Percentiles rank a stretch among this genome's conserved stretches.
Conservation (phyloP, 352 stramenopile genomes). For the Phytophthora palmivora region DNA sequence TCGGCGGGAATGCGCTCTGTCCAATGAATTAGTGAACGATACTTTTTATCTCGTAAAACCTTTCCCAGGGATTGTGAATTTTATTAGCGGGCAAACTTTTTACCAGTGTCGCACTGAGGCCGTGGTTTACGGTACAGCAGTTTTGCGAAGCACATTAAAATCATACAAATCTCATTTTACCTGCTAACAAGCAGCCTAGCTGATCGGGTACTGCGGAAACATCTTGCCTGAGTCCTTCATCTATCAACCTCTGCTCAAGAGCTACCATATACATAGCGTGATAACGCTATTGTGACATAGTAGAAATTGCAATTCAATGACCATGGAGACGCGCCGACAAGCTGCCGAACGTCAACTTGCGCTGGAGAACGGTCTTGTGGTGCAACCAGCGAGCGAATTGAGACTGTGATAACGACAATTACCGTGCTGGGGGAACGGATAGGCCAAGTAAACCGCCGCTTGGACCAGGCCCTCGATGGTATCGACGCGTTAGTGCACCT, state of each 20-base stretch:
- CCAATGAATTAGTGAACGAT: too few relatives aligned
- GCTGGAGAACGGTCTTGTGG: neutral
- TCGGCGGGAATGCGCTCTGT: too few relatives aligned
- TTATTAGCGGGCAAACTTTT: too few relatives aligned
- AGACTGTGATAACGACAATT: neutral
- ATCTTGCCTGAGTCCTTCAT: conserved; percentile 1
- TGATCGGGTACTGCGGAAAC: neutral
- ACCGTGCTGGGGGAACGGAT: conserved; percentile 12
- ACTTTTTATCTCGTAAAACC: too few relatives aligned
- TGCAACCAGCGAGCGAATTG: neutral
- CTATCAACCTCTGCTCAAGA: neutral
- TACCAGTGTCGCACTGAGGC: too few relatives aligned
- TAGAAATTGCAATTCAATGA: conserved; percentile 18
- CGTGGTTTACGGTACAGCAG: too few relatives aligned
- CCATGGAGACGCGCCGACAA: conserved; percentile 9
- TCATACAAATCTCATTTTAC: neutral
- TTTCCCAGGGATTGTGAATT: too few relatives aligned
- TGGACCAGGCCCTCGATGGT: conserved; percentile 9
- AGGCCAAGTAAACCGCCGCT: conserved; percentile 9
- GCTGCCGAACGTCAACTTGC: conserved; percentile 6
- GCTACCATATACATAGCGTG: conserved; percentile 5
- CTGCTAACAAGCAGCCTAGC: neutral
- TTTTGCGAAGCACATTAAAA: too few relatives aligned
- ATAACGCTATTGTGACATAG: conserved; percentile 10
- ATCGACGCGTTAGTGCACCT: conserved; percentile 10